A percentile compares a stretch with the other conserved stretches of the same genome.
Conservation (phyloP, 257 asterid genomes). For the Solanum acaule region DNA sequence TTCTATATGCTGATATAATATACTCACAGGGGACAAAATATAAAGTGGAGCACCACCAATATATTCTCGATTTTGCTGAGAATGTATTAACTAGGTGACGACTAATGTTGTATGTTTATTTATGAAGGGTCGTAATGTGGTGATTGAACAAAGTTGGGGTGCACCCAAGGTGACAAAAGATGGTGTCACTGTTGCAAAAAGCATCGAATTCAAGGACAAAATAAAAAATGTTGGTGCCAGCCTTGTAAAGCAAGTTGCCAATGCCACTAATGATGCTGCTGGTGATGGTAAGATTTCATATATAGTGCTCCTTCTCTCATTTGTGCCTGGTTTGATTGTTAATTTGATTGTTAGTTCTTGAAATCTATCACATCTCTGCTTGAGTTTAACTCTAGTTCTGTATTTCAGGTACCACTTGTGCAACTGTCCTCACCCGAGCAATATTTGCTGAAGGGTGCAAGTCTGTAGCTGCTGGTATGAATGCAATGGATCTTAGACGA, state of each 20-base stretch:
- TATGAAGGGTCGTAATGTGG: slow-evolving; percentile 39
- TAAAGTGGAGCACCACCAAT: neutral
- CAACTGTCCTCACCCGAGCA: slow-evolving; percentile 44
- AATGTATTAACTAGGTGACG: neutral
- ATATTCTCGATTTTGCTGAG: neutral
- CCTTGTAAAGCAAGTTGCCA: slow-evolving; percentile 51
- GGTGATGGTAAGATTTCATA: slow-evolving; percentile 34
- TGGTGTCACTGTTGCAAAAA: slow-evolving; percentile 50
- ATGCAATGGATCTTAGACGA: slow-evolving; percentile 56
- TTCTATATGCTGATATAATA: neutral
- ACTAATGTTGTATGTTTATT: neutral
- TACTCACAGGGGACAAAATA: neutral
- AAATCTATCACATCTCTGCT: neutral
- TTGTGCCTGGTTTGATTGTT: neutral
- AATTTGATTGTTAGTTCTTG: neutral
- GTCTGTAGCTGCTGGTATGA: slow-evolving; percentile 67
- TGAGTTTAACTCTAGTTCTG: neutral
- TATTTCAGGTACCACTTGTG: slow-evolving; percentile 49
- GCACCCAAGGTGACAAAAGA: slow-evolving; percentile 53
- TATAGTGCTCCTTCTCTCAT: neutral
- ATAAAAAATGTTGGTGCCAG: slow-evolving; percentile 47
- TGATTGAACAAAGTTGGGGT: slow-evolving; percentile 50
- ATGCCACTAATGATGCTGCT: slow-evolving; percentile 55
- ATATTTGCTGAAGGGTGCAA: slow-evolving; percentile 52
- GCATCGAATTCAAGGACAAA: slow-evolving; percentile 39